phyloP scores from a whole-genome alignment of 371 early-diverging fungal species.

The Mucor piriformis region DNA sequence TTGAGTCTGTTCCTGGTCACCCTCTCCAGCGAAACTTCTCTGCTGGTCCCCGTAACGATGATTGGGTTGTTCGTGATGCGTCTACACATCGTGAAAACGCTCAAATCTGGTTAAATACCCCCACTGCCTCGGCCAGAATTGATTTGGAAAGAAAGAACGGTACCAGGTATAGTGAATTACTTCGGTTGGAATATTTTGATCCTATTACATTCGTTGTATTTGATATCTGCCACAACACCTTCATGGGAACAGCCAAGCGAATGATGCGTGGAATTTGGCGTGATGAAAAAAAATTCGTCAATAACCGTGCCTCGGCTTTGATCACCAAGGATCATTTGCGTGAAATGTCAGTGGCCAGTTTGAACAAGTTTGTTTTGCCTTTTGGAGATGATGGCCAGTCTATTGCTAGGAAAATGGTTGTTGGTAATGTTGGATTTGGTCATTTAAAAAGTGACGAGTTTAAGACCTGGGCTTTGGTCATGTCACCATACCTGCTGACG shows the following conservation, averaged over 20 bases:
- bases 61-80: not conserved
- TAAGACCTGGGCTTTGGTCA: not conserved
- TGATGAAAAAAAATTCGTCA: too few relatives aligned
- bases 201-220: conserved; percentile 5
- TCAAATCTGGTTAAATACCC: not conserved
- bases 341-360: not conserved
- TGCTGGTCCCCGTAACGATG: not conserved
- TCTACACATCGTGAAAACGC: not conserved
- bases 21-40: not conserved
- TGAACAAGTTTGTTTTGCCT: not conserved
- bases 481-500: not conserved
- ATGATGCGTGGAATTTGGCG: not conserved
- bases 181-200: conserved; percentile 19
- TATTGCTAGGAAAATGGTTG: not conserved
- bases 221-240: conserved; percentile 21
- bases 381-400: not conserved
- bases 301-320: too few relatives aligned
- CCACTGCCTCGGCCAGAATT: not conserved
- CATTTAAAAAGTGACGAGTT: not conserved
- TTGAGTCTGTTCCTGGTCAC: not conserved
- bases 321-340: not conserved
- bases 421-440: not conserved
- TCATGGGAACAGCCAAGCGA: conserved; percentile 7
- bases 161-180: conserved; percentile 14
- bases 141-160: conserved; percentile 1